A percentile compares a stretch with the other conserved stretches of the same genome.
Evolutionary conservation across 2,329 filamentous ascomycete species (phyloP).

Genomic region (Gremmenia infestans): DNA sequence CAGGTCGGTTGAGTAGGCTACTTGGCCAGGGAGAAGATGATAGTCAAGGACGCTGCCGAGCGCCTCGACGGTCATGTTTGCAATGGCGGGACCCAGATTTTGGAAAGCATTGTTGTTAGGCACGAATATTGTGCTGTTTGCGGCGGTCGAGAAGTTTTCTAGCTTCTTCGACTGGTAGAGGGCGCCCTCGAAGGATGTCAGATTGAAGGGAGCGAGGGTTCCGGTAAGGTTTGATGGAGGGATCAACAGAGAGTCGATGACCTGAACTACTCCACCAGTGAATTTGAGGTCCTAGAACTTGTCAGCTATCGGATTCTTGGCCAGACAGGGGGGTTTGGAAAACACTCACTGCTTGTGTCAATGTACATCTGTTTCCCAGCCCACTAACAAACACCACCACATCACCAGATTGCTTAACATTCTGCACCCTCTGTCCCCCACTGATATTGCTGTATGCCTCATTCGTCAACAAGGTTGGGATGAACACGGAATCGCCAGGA

Average conservation of each 20-base stretch:
- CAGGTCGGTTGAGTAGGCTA: conserved; percentile 31
- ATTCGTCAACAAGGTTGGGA: conserved; percentile 40
- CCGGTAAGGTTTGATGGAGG: conserved; percentile 39
- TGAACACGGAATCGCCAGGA: conserved; percentile 36
- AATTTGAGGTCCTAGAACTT: conserved; percentile 40
- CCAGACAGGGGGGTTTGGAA: background rate
- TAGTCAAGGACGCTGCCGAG: conserved; percentile 33
- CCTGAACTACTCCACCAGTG: conserved; percentile 45
- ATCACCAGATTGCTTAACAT: conserved; percentile 40
- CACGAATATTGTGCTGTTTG: conserved; percentile 47
- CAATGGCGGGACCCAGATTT: conserved; percentile 32
- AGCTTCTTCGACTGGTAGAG: conserved; percentile 31
- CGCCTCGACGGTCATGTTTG: conserved; percentile 25
- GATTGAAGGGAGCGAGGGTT: conserved; percentile 34
- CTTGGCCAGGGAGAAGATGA: conserved; percentile 29
- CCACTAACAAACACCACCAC: conserved; percentile 38
- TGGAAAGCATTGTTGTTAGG: conserved; percentile 34
- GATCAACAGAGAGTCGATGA: conserved; percentile 47
- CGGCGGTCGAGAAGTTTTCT: conserved; percentile 33
- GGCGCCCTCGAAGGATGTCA: conserved; percentile 35
- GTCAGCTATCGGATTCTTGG: conserved; percentile 2
- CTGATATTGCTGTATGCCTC: conserved; percentile 44
- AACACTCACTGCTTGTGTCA: conserved; percentile 31
- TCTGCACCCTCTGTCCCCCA: conserved; percentile 42
- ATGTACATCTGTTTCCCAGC: conserved; percentile 38